A percentile compares a stretch with the other conserved stretches of the same genome.
Evolutionary conservation across 1,139 yeast genomes (phyloP).

Genomic region (Oligophagozyma castellii): DNA sequence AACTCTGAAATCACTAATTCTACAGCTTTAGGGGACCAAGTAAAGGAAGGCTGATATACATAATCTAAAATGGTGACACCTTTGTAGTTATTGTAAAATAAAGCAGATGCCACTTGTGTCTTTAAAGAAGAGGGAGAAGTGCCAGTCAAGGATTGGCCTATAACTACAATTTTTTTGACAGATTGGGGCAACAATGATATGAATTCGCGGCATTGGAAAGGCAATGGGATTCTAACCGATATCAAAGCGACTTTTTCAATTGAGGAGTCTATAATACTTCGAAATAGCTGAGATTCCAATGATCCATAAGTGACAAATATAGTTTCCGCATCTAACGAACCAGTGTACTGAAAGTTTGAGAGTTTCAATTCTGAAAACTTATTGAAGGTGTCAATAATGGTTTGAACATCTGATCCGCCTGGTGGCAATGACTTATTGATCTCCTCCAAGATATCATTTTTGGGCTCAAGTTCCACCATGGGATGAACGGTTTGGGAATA

Average conservation of each 20-base stretch:
- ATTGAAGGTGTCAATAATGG: slow-evolving; percentile 43
- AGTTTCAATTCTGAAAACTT: slow-evolving; percentile 34
- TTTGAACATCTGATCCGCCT: slow-evolving; percentile 38
- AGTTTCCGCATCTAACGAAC: slow-evolving; percentile 45
- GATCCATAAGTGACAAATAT: slow-evolving; percentile 74
- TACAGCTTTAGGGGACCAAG: slow-evolving; percentile 46
- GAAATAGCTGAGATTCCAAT: slow-evolving; percentile 43
- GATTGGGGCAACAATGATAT: slow-evolving; percentile 43
- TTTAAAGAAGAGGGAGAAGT: slow-evolving; percentile 35
- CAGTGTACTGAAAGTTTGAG: slow-evolving; percentile 40
- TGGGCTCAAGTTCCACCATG: slow-evolving; percentile 26
- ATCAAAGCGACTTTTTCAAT: slow-evolving; percentile 43
- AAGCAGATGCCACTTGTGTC: slow-evolving; percentile 61
- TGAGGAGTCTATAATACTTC: slow-evolving; percentile 29
- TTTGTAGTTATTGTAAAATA: slow-evolving; percentile 26
- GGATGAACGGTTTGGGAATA: slow-evolving; percentile 45
- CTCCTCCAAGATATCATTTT: slow-evolving; percentile 10
- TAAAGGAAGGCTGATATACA: slow-evolving; percentile 36
- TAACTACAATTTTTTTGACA: slow-evolving; percentile 46
- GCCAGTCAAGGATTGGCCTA: slow-evolving; percentile 38
- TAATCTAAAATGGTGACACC: slow-evolving; percentile 35
- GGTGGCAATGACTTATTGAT: slow-evolving; percentile 25
- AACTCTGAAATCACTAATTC: slow-evolving; percentile 29
- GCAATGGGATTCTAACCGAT: slow-evolving; percentile 64
- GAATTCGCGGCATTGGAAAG: slow-evolving; percentile 55